Conservation (phyloP, 73 alveolate species). For the Durusdinium trenchii region DNA sequence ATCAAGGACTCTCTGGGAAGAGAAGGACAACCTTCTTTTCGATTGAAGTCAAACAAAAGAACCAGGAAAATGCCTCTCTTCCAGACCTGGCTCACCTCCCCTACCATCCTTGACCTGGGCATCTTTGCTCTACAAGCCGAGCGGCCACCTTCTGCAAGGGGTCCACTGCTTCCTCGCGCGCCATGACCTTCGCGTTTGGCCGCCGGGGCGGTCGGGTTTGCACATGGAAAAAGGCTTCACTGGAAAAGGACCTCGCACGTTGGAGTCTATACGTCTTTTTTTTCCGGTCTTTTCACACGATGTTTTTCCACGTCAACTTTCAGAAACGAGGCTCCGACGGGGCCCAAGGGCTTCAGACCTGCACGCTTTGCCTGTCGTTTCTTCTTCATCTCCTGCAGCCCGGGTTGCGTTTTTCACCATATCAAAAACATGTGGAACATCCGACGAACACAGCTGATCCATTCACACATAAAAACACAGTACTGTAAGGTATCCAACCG, state of each 20-base stretch:
- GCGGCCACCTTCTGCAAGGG: slow-evolving; percentile 70
- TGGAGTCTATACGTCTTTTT: neutral
- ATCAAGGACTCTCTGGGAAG: too few relatives aligned
- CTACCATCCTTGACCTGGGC: too few relatives aligned
- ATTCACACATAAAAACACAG: neutral
- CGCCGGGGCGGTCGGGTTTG: too few relatives aligned
- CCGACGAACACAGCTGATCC: neutral
- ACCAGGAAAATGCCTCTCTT: too few relatives aligned
- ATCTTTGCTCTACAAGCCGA: neutral
- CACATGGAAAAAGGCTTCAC: too few relatives aligned
- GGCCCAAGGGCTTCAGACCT: slow-evolving; percentile 81
- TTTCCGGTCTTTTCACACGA: neutral
- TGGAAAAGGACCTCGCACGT: too few relatives aligned
- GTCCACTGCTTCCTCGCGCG: slow-evolving; percentile 83
- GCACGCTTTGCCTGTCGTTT: slow-evolving; percentile 75
- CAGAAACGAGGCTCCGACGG: slow-evolving; percentile 1
- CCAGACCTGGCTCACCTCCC: too few relatives aligned
- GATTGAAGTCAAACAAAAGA: too few relatives aligned
- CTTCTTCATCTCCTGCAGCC: slow-evolving; percentile 42
- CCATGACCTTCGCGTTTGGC: slow-evolving; percentile 49
- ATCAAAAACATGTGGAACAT: too few relatives aligned
- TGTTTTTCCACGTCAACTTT: neutral
- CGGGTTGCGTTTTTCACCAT: neutral
- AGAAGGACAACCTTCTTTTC: too few relatives aligned
- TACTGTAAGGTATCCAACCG: neutral